These are phyloP conservation scores for Cinnamomum micranthum DNA, from an alignment of 164 flowering plant genomes.

Conservation along the genomic window DNA sequence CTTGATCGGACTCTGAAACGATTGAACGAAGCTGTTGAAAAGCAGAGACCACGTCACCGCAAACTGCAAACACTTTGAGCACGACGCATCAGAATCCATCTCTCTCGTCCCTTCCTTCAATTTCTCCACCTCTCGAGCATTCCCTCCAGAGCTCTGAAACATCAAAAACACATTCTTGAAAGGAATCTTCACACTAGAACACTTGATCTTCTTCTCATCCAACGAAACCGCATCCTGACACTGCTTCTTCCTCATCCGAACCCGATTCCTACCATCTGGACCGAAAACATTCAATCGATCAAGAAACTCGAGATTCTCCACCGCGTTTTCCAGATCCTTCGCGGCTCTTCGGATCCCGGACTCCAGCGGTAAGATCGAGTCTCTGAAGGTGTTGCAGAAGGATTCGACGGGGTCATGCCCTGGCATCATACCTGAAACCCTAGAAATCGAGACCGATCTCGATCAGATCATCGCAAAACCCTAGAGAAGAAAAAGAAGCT, in stretches of 20 bases:
- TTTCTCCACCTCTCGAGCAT: constrained; percentile 17
- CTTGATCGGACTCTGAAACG: constrained; percentile 54
- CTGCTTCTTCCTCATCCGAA: constrained; percentile 35
- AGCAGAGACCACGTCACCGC: constrained; percentile 64
- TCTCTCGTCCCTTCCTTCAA: constrained; percentile 33
- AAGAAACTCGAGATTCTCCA: constrained; percentile 12
- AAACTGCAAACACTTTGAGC: constrained; percentile 69
- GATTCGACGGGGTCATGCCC: constrained; percentile 50
- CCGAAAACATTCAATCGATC: constrained; percentile 9
- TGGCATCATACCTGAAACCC: constrained; percentile 10
- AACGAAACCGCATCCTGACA: constrained; percentile 18
- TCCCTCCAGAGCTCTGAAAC: constrained; percentile 28
- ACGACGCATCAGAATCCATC: constrained; percentile 33
- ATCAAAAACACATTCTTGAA: constrained; percentile 46
- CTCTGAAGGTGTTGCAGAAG: constrained; percentile 63
- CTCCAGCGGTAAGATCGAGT: constrained; percentile 62
- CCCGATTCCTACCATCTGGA: constrained; percentile 11
- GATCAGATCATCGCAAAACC: neutral
- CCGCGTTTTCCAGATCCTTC: constrained; percentile 50
- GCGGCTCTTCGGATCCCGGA: constrained; percentile 59
- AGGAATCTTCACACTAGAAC: constrained; percentile 44
- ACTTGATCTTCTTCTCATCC: constrained; percentile 47
- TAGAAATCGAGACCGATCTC: neutral
- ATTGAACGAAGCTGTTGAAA: constrained; percentile 51
- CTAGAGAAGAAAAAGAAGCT: neutral